Evolutionary conservation across 129 eudicot genomes (phyloP).

Genomic region (Sambucus nigra): DNA sequence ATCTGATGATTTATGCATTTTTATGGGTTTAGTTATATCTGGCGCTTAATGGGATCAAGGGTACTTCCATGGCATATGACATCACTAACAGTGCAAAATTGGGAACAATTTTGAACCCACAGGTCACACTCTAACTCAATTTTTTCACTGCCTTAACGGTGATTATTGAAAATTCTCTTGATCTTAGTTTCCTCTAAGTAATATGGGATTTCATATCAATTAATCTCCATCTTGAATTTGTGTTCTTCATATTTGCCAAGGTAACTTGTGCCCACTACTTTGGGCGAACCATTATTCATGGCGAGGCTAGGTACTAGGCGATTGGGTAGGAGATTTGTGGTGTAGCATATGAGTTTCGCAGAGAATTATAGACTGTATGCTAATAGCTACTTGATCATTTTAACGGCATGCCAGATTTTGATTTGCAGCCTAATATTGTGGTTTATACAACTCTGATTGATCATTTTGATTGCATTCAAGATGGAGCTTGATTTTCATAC

Average conservation of each 20-base stretch:
- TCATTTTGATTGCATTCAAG: too few relatives aligned
- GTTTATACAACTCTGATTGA: too few relatives aligned
- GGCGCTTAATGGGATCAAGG: conserved; percentile 79
- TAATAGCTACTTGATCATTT: conserved; percentile 90
- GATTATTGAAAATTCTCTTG: conserved; percentile 87
- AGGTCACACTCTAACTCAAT: conserved; percentile 75
- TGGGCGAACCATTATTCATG: conserved; percentile 88
- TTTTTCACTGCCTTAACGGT: conserved; percentile 86
- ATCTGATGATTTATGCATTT: conserved; percentile 79
- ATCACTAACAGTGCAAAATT: conserved; percentile 56
- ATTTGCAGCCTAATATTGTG: too few relatives aligned
- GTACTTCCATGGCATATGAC: conserved; percentile 25
- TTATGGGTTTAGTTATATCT: conserved; percentile 89
- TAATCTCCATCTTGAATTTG: conserved; percentile 83
- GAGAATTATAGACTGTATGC: conserved; percentile 82
- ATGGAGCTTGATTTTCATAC: too few relatives aligned
- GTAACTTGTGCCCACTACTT: conserved; percentile 93
- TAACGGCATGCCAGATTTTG: too few relatives aligned
- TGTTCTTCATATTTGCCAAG: conserved; percentile 78
- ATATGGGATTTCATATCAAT: conserved; percentile 89
- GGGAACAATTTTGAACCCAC: conserved; percentile 81
- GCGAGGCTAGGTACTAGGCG: conserved; percentile 92
- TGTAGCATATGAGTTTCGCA: conserved; percentile 75
- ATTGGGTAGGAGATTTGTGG: conserved; percentile 99
- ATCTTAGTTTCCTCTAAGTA: conserved; percentile 72